Base-by-base conservation (phyloP, 257 asterid genomes). In the Cinchona pubescens region DNA sequence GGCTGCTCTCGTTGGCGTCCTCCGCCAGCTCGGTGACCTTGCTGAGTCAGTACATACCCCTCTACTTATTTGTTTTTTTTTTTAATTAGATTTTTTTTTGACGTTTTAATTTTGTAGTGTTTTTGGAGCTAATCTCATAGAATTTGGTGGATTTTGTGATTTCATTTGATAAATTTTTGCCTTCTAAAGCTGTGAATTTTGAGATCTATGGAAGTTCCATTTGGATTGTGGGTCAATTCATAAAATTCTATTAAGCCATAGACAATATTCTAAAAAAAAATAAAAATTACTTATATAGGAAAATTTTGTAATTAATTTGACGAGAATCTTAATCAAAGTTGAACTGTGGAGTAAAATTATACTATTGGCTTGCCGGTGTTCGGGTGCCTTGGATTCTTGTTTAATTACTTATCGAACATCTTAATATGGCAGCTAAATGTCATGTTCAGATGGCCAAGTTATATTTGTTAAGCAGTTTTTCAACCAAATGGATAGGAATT, bases 1-100 rank as follows among this genome's bases (percentile, higher is more conserved):
- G 97, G 97, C 97, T 65, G 97, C 96, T n/a, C 86, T 94, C 73
- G 97, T 94, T 65, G 99, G 99, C n/a, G 87, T 92, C 78, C 89
- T 94, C 70, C 97, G 99, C 74, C 97, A 94, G 92, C 96, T 94
- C 45, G 97, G 99, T 15, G 99, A 94, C 90, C 95, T 94, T 12
- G 97, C 97, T 4, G 96, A 92, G 99, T 94, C 67, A 87, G 96
- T 86, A 49, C 16, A 68, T 30, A 32, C 0, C 21, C 7, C 51
- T 21, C 64, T 23, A 11, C 21, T 56, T 75, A 2, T 34, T 67
- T 19, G 10, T 18, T 15, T 30, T 40, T 3, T 16, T 16, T 38
- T 7, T 1, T 46, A n/a, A n/a, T n/a, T n/a, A n/a, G n/a, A n/a
- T n/a, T 15, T 34, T 27, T 68, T 42, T 21, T 37, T 56, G 15